A percentile compares a stretch with the other conserved stretches of the same genome.
Conservation (phyloP, 1,139 yeast genomes). For the Blastobotrys apis region DNA sequence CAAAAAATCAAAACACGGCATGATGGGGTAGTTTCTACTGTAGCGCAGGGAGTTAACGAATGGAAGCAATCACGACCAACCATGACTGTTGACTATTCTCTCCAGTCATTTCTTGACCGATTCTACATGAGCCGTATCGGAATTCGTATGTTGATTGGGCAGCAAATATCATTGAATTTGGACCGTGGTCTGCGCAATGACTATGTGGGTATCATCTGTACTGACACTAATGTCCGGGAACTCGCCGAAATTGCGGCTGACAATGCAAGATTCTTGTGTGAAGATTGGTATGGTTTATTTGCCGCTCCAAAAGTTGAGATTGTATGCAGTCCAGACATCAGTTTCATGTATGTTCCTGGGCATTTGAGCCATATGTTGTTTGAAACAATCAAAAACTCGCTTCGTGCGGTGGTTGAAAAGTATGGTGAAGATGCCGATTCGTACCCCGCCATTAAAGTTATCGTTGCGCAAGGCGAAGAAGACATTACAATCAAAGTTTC, state of each 20-base stretch:
- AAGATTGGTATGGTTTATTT: constrained; percentile 77
- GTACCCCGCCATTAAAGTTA: constrained; percentile 81
- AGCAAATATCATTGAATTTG: constrained; percentile 74
- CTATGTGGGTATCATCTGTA: constrained; percentile 82
- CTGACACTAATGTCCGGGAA: constrained; percentile 73
- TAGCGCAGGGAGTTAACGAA: constrained; percentile 88
- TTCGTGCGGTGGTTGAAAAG: constrained; percentile 79
- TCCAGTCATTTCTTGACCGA: constrained; percentile 74
- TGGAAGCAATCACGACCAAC: constrained; percentile 53
- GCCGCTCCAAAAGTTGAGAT: constrained; percentile 79
- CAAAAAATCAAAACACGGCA: constrained; percentile 75
- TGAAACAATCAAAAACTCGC: constrained; percentile 77
- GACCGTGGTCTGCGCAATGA: constrained; percentile 53
- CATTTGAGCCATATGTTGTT: constrained; percentile 85
- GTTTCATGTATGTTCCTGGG: constrained; percentile 86
- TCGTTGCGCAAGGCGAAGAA: constrained; percentile 86
- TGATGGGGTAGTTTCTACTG: constrained; percentile 89
- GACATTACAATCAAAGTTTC: constrained; percentile 90
- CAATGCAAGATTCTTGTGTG: constrained; percentile 81
- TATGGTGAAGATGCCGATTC: constrained; percentile 54
- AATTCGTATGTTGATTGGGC: constrained; percentile 84
- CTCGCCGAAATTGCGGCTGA: constrained; percentile 82
- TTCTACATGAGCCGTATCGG: constrained; percentile 87
- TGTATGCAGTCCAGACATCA: constrained; percentile 64
- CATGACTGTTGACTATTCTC: constrained; percentile 44